Evolutionary conservation across 768 basidiomycete genomes (phyloP).

Genomic region (Pulveroboletus sp.): DNA sequence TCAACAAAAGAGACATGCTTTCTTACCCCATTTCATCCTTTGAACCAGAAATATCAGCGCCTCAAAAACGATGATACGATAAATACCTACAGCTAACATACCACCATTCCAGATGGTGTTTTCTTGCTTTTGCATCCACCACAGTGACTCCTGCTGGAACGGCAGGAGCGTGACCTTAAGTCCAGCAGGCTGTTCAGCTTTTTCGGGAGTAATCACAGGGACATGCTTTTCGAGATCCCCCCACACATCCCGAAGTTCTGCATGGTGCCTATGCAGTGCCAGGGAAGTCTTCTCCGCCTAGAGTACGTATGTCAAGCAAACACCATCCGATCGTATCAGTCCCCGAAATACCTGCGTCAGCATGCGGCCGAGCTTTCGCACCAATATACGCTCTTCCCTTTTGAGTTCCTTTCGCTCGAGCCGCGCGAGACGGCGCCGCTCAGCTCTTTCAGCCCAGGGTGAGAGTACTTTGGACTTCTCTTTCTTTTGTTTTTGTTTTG

Average conservation of each 20-base stretch:
- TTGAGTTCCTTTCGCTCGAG: constrained; percentile 31
- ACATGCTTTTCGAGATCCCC: constrained; percentile 72
- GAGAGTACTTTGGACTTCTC: neutral
- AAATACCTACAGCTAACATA: constrained; percentile 74
- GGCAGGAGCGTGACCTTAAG: constrained; percentile 85
- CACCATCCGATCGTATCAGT: constrained; percentile 6
- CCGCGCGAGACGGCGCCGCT: constrained; percentile 16
- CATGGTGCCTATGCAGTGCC: constrained; percentile 66
- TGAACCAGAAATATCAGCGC: constrained; percentile 7
- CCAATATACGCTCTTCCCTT: constrained; percentile 49
- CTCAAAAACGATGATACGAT: neutral
- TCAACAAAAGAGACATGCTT: neutral
- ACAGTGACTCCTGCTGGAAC: constrained; percentile 93
- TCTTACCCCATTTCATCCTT: constrained; percentile 91
- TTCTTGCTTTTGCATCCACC: constrained; percentile 97
- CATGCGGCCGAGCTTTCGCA: constrained; percentile 62
- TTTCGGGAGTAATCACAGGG: constrained; percentile 58
- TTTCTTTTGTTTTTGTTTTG: constrained; percentile 25
- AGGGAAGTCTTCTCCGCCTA: constrained; percentile 73
- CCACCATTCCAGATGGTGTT: constrained; percentile 84
- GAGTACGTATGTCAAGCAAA: constrained; percentile 7
- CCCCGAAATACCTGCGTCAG: constrained; percentile 57
- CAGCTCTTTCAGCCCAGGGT: constrained; percentile 8
- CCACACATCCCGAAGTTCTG: constrained; percentile 83
- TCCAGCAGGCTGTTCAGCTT: constrained; percentile 76